Base-by-base conservation (phyloP, 176 grass and related monocot genomes). In the Miscanthus lutarioriparius region DNA sequence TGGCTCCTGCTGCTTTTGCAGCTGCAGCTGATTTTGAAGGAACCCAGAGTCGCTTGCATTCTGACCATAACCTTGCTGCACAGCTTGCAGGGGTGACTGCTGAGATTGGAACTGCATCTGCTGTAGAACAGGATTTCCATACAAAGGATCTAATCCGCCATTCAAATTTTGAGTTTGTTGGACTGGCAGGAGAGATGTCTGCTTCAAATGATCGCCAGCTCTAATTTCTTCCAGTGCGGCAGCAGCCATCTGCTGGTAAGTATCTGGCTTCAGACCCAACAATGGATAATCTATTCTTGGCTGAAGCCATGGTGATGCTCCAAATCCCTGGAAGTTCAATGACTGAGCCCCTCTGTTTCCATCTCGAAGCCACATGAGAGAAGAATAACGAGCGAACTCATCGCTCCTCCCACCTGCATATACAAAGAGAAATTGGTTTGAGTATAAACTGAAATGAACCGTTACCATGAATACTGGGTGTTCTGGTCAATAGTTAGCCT, bases 201-300 rank as follows among this genome's bases (percentile, higher is more conserved):
- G 90, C 70, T 97, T 95, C 51, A 89, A 85, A 82, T 80, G 79
- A 86, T 97, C 95, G 48, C 87, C 84, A 64, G 58, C 80, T 76
- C 95, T 85, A 68, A 97, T 91, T 53, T 97, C 95, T 74, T 95
- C 90, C 14, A 97, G 80, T 69, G 95, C 95, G 22, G 92, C 91
- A 28, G 91, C 84, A 85, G 95, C 95, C 95, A 93, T 95, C 85
- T 94, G 89, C 84, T 95, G 95, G 82, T 95, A 95, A 67, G 92
- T 86, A 77, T 93, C 92, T 36, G 95, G 87, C 72, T 97, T 90
- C 66, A 97, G 39, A 67, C 90, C 84, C 54, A 88, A 58, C 81
- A 89, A 67, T 75, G 88, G 66, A 79, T 91, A 76, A 79, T 89
- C 85, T 22, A 90, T 37, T 77, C 79, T 91, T 73, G 86, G 88